Conservation (phyloP, 768 basidiomycete genomes). For the Boletus speciosus region DNA sequence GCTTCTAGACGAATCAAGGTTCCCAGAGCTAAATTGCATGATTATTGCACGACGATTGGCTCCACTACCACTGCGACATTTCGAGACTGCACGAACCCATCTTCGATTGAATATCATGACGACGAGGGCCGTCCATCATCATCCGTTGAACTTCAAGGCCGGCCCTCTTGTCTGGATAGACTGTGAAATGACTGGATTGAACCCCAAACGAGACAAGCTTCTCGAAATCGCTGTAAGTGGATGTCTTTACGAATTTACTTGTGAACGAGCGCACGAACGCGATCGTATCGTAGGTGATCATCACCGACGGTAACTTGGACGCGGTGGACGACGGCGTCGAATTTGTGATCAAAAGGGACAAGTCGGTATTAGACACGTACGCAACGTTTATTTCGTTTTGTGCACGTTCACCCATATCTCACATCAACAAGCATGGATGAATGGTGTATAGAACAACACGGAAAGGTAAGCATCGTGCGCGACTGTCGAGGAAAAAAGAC, state of each 20-base stretch:
- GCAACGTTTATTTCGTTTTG: slow-evolving; percentile 14
- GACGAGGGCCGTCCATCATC: not conserved
- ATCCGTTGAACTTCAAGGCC: slow-evolving; percentile 2
- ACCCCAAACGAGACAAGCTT: slow-evolving; percentile 27
- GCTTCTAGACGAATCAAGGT: not conserved
- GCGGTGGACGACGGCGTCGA: slow-evolving; percentile 77
- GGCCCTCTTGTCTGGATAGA: slow-evolving; percentile 60
- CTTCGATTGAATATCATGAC: slow-evolving; percentile 5
- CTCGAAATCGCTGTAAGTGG: slow-evolving; percentile 67
- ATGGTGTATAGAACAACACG: not conserved
- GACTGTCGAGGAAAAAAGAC: no score
- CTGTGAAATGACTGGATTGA: slow-evolving; percentile 84
- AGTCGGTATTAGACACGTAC: slow-evolving; percentile 37
- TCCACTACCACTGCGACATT: not conserved
- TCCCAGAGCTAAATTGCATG: not conserved
- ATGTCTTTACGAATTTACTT: not conserved
- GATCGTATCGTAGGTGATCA: slow-evolving; percentile 57
- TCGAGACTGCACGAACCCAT: not conserved
- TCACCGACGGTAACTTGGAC: slow-evolving; percentile 82
- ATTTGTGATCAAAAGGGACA: slow-evolving; percentile 68
- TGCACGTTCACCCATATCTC: not conserved
- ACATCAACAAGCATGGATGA: not conserved
- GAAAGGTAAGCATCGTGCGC: not conserved
- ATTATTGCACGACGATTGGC: not conserved
- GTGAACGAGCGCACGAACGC: not conserved